Conservation (phyloP, 2,329 filamentous ascomycete species). For the Madurella mycetomatis region DNA sequence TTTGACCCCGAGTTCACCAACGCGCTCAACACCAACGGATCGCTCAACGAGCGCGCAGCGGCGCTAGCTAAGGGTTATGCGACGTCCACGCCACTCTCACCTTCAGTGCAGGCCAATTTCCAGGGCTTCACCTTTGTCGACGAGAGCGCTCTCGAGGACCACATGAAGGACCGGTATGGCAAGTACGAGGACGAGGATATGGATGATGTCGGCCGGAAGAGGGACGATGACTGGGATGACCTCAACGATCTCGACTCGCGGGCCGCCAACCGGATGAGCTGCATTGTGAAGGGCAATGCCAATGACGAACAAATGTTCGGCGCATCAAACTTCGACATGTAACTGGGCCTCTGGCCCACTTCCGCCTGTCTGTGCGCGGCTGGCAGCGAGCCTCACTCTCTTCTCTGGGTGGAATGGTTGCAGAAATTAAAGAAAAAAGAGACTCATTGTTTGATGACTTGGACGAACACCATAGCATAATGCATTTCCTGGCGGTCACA, state of each 20-base stretch:
- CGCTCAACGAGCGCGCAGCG: slow-evolving; percentile 85
- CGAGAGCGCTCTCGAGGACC: slow-evolving; percentile 87
- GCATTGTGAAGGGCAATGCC: slow-evolving; percentile 52
- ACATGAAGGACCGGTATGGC: slow-evolving; percentile 56
- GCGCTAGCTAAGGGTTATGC: slow-evolving; percentile 80
- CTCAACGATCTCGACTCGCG: slow-evolving; percentile 50
- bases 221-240: slow-evolving; percentile 57
- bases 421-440: slow-evolving; percentile 22
- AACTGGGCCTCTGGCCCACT: slow-evolving; percentile 28
- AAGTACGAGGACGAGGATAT: slow-evolving; percentile 55
- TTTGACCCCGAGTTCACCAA: slow-evolving; percentile 99
- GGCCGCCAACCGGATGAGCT: slow-evolving; percentile 59
- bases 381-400: not conserved
- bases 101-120: slow-evolving; percentile 96
- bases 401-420: slow-evolving; percentile 12
- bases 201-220: slow-evolving; percentile 46
- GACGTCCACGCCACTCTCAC: slow-evolving; percentile 86
- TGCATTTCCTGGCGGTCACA: slow-evolving; percentile 26
- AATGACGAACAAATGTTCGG: slow-evolving; percentile 63
- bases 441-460: slow-evolving; percentile 19
- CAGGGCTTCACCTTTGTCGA: slow-evolving; percentile 99
- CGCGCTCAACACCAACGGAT: slow-evolving; percentile 79
- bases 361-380: slow-evolving; percentile 2
- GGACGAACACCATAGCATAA: slow-evolving; percentile 24
- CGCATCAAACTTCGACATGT: slow-evolving; percentile 60